Evolutionary conservation across 331 rosid genomes (phyloP).

Genomic region (Pyracantha coccinea): DNA sequence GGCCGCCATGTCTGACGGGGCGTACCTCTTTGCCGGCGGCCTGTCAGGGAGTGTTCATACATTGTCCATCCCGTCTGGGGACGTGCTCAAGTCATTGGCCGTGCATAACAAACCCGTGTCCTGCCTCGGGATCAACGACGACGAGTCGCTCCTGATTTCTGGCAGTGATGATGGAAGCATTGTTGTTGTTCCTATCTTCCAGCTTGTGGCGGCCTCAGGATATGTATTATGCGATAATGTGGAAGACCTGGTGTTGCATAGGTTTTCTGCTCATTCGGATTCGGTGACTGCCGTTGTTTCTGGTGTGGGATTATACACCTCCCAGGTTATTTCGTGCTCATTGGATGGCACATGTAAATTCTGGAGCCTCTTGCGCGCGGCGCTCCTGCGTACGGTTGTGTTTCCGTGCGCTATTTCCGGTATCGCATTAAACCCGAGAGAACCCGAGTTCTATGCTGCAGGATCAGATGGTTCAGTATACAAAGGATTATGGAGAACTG

Average conservation of each 20-base stretch:
- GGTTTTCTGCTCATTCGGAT: conserved; percentile 46
- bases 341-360: conserved; percentile 33
- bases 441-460: conserved; percentile 39
- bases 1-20: conserved; percentile 31
- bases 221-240: conserved; percentile 5
- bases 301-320: conserved; percentile 15
- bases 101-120: conserved; percentile 45
- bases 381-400: conserved; percentile 18
- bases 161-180: conserved; percentile 66
- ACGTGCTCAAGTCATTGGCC: conserved; percentile 29
- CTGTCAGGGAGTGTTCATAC: conserved; percentile 45
- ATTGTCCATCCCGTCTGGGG: conserved; percentile 44
- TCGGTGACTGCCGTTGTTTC: conserved; percentile 39
- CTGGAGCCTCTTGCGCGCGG: conserved; percentile 31
- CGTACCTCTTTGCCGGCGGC: conserved; percentile 60
- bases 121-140: conserved; percentile 35
- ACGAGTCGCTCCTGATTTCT: conserved; percentile 55
- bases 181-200: conserved; percentile 42
- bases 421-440: conserved; percentile 30
- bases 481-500: conserved; percentile 19
- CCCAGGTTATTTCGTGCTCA: conserved; percentile 33
- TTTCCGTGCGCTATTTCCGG: conserved; percentile 49
- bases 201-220: conserved; percentile 20
- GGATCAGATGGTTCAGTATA: conserved; percentile 67
- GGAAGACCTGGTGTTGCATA: conserved; percentile 21